Percentiles rank a stretch among this genome's conserved stretches.
phyloP scores from a whole-genome alignment of 1,284 basidiomycete genomes.

The Heterobasidion occidentale region DNA sequence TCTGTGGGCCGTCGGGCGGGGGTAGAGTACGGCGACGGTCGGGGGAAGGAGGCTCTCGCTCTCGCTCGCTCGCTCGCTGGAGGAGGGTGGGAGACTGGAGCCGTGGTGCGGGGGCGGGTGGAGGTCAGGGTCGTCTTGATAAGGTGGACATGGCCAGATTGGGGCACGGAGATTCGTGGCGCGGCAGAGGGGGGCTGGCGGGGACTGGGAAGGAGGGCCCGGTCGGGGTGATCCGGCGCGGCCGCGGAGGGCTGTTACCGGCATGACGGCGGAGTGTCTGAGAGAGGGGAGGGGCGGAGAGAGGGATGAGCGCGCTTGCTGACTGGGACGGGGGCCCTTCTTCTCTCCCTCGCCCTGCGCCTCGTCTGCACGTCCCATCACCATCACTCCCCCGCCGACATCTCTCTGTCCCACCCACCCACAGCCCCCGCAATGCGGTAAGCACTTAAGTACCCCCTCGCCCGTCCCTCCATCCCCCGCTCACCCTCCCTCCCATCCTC shows the following conservation, averaged over 20 bases:
- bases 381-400: constrained; percentile 4
- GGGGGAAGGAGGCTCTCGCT: too few relatives aligned
- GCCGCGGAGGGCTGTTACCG: not conserved
- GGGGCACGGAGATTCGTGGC: not conserved
- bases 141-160: not conserved
- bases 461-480: constrained; percentile 2
- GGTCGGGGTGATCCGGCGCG: not conserved
- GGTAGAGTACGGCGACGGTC: too few relatives aligned
- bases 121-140: constrained; percentile 2
- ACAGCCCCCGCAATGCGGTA: constrained; percentile 10
- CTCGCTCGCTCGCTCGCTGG: too few relatives aligned
- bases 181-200: not conserved
- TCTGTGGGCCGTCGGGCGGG: too few relatives aligned
- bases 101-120: not conserved
- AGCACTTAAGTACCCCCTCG: constrained; percentile 10
- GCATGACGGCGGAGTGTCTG: not conserved
- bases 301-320: not conserved
- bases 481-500: constrained; percentile 1
- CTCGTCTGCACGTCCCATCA: constrained; percentile 11
- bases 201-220: not conserved
- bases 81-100: not conserved
- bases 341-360: constrained; percentile 2
- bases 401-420: constrained; percentile 11
- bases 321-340: not conserved
- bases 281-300: not conserved